Conservation (phyloP, 2,329 filamentous ascomycete genomes). For the Thermoascus crustaceus region DNA sequence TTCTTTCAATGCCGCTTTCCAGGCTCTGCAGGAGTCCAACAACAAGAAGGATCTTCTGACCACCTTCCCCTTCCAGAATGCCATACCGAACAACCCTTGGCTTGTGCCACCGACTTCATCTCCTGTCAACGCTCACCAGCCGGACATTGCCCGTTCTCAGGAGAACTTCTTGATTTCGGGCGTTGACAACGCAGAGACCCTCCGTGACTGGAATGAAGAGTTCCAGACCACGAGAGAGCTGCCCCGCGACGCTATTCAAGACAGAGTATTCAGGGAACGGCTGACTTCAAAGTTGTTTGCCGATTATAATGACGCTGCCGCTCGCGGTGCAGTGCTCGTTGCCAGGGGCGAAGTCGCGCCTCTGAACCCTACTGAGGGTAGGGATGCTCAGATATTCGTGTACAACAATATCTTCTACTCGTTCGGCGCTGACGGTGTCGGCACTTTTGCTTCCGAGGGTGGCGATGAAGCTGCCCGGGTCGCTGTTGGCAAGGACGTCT, state of each 20-base stretch:
- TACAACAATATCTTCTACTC: constrained; percentile 99
- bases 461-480: constrained; percentile 94
- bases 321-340: constrained; percentile 83
- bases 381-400: constrained; percentile 94
- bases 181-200: constrained; percentile 84
- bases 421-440: constrained; percentile 93
- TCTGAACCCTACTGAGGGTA: constrained; percentile 85
- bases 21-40: constrained; percentile 73
- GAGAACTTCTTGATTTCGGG: constrained; percentile 87
- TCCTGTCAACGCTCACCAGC: constrained; percentile 61
- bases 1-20: constrained; percentile 70
- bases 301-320: constrained; percentile 93
- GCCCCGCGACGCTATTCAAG: constrained; percentile 86
- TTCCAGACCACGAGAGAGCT: constrained; percentile 95
- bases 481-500: constrained; percentile 92
- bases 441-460: constrained; percentile 92
- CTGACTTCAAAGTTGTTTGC: constrained; percentile 93
- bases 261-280: constrained; percentile 90
- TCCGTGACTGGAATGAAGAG: constrained; percentile 98
- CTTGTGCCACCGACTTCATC: constrained; percentile 60
- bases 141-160: constrained; percentile 83
- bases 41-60: constrained; percentile 78
- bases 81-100: constrained; percentile 88
- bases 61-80: constrained; percentile 92
- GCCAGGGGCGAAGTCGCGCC: constrained; percentile 87